Evolutionary conservation across 441 rosid species (phyloP).

Genomic region (Pelargonium fulgidum): DNA sequence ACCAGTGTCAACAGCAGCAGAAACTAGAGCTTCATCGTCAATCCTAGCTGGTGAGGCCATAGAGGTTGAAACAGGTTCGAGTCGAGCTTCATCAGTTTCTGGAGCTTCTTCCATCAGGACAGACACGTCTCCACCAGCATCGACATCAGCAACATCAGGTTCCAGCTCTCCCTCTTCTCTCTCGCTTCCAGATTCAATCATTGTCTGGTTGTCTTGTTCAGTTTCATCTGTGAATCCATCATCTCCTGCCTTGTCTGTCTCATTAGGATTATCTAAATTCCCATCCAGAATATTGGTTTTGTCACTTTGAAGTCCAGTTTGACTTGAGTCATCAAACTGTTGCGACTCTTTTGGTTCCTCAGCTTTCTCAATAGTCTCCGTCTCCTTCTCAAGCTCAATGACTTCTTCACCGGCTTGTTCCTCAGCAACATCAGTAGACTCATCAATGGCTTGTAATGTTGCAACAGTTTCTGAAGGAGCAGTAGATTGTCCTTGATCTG

Average conservation of each 20-base stretch:
- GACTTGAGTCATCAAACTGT: constrained; percentile 34
- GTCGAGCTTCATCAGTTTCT: constrained; percentile 45
- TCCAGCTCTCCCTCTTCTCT: constrained; percentile 87
- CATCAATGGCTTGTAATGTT: constrained; percentile 37
- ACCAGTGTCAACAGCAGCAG: constrained; percentile 33
- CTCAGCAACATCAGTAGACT: constrained; percentile 38
- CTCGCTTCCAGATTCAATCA: constrained; percentile 50
- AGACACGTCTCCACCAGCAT: constrained; percentile 38
- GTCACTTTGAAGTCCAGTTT: constrained; percentile 37
- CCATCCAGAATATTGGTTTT: constrained; percentile 40
- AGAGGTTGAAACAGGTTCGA: constrained; percentile 41
- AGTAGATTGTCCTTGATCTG: constrained; percentile 37
- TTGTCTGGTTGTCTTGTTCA: constrained; percentile 40
- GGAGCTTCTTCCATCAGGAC: constrained; percentile 38
- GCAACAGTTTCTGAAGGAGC: constrained; percentile 32
- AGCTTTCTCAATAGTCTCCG: constrained; percentile 39
- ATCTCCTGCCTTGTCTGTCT: constrained; percentile 23
- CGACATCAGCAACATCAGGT: constrained; percentile 53
- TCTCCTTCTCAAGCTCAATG: constrained; percentile 53
- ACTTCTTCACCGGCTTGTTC: constrained; percentile 48
- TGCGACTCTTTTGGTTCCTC: constrained; percentile 50
- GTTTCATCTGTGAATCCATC: constrained; percentile 44
- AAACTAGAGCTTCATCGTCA: constrained; percentile 40
- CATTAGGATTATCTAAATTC: not conserved
- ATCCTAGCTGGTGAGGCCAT: constrained; percentile 57